Evolutionary conservation across 305 asterid species (phyloP), one percentile per base, ranked within the genome.

Genomic region (Fraxinus floribunda): DNA sequence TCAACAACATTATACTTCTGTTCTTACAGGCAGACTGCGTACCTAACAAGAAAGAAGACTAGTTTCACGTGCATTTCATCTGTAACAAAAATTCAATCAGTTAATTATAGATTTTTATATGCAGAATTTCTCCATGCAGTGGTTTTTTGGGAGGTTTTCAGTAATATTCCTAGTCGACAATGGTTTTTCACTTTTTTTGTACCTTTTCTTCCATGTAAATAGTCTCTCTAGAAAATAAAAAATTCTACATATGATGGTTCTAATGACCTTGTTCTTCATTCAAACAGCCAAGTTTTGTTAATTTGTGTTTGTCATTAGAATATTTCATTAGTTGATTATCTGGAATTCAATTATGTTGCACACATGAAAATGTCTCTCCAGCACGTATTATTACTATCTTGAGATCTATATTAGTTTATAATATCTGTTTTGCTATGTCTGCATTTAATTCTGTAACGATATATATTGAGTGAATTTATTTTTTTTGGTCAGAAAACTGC

Each of bases 401-500:
- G 72, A 9, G 72, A 22, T 62, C 72, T 22, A 2, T 62, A 22
- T 62, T 62, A 62, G 72, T 22, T 22, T 22, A 22, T 62, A 62
- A 7, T 20, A 62, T 8, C 30, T 22, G 15, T 62, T 62, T 22
- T 62, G 32, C 34, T 62, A 22, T 62, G 32, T 9, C 11, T 62
- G 72, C 34, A 7, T 62, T 52, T 62, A 62, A 24, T 62, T 22
- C 72, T 22, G 72, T 22, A 22, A n/a, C 32, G 8, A 52, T 7
- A 20, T 15, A 13, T 66, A 68, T 75, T n/a, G 26, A 84, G 30
- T 60, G 35, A 26, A 36, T 32, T 22, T 66, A 46, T 80, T 84
- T n/a, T 79, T 66, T 24, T 77, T 70, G 36, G 72, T 26, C 80
- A 93, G 98, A 87, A 87, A 84, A 78, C 88, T 55, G 77, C 86